Conservation (phyloP, 2,329 filamentous ascomycete genomes). For the Blumeriella jaapii region DNA sequence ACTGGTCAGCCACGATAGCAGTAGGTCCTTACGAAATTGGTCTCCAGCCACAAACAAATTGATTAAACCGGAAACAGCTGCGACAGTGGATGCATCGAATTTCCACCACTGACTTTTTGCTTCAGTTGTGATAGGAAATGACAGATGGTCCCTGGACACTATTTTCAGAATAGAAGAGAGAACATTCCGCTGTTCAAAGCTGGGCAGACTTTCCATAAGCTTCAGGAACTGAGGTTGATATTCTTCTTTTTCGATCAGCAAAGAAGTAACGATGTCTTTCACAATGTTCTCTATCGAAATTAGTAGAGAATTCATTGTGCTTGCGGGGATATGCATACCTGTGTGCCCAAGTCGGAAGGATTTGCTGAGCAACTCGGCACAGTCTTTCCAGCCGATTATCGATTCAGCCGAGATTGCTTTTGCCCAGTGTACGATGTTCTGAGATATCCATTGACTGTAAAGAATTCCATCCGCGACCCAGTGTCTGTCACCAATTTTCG, state of each 20-base stretch:
- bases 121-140: conserved; percentile 15
- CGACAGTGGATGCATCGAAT: conserved; percentile 31
- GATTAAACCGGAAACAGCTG: conserved; percentile 48
- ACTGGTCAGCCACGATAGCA: conserved; percentile 54
- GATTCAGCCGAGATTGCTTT: conserved; percentile 12
- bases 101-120: conserved; percentile 25
- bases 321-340: conserved; percentile 17
- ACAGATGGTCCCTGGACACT: conserved; percentile 20
- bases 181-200: conserved; percentile 24
- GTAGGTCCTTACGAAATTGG: conserved; percentile 37
- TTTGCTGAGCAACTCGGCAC: conserved; percentile 23
- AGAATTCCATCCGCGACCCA: conserved; percentile 25
- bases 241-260: conserved; percentile 17
- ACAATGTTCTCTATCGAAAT: conserved; percentile 18
- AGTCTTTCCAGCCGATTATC: conserved; percentile 19
- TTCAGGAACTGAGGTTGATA: conserved; percentile 15
- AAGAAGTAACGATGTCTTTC: conserved; percentile 16
- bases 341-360: conserved; percentile 24
- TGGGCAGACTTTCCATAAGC: conserved; percentile 19
- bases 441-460: conserved; percentile 25
- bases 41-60: conserved; percentile 37
- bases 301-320: not conserved
- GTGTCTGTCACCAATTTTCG: conserved; percentile 17
- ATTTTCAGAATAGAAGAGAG: conserved; percentile 21
- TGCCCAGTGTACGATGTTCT: conserved; percentile 23